These are phyloP conservation scores for Globisporangium carolinianum DNA, from an alignment of 352 stramenopile species.

Conservation along the genomic window DNA sequence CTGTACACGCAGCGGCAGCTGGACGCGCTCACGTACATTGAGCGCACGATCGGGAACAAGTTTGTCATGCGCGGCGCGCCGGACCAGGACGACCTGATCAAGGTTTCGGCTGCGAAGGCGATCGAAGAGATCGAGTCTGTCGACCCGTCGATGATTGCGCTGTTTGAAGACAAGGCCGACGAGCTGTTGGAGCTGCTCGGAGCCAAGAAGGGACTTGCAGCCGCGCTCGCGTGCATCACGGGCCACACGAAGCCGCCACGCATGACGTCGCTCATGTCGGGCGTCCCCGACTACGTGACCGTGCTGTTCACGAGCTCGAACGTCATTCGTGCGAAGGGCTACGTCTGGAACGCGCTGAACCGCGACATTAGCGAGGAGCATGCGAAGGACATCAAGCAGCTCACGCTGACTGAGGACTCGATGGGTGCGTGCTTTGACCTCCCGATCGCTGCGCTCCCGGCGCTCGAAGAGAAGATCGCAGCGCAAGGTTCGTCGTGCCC, in stretches of 20 bases:
- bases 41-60: constrained; percentile 85
- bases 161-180: constrained; percentile 67
- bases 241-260: constrained; percentile 80
- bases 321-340: constrained; percentile 81
- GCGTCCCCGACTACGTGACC: constrained; percentile 86
- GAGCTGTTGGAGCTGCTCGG: constrained; percentile 60
- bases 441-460: constrained; percentile 47
- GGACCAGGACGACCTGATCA: constrained; percentile 84
- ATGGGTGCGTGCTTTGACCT: constrained; percentile 91
- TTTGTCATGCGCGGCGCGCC: constrained; percentile 85
- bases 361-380: constrained; percentile 74
- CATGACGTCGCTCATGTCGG: constrained; percentile 84
- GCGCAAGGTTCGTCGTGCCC: constrained; percentile 40
- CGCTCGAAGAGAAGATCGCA: constrained; percentile 76
- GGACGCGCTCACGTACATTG: constrained; percentile 74
- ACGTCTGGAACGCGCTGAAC: constrained; percentile 90
- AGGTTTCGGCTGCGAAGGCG: constrained; percentile 76
- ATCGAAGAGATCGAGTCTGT: constrained; percentile 80
- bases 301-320: constrained; percentile 82
- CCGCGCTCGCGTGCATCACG: constrained; percentile 86
- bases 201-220: constrained; percentile 60
- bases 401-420: constrained; percentile 84
- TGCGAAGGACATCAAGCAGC: constrained; percentile 81
- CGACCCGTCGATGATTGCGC: constrained; percentile 58
- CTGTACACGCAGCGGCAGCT: constrained; percentile 89